Evolutionary conservation across 495 filamentous ascomycete species (phyloP), one percentile per base, ranked within the genome.

Genomic region (Extremus antarcticus): DNA sequence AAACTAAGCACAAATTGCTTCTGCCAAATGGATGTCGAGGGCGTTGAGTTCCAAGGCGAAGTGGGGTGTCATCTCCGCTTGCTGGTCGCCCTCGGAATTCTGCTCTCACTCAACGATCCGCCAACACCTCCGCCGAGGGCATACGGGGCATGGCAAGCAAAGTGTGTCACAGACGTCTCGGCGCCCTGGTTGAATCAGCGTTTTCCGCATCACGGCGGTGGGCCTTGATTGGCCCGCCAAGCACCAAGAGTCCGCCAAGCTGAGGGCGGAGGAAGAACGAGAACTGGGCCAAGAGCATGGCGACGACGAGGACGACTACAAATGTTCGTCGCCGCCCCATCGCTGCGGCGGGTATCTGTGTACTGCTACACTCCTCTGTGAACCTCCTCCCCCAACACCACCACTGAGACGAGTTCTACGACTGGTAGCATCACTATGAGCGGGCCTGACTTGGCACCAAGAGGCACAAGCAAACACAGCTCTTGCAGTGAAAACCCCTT

Each of bases 261-360:
- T 7, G 35, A 35, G 29, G 29, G 29, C 29, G 29, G 29, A 35
- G 29, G 29, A 35, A 13, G 29, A 35, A 4, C 29, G 29, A 35
- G 29, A 35, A n/a, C n/a, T n/a, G 29, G 23, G 48, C 55, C 55
- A 57, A 57, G 55, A 16, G 50, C 55, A 49, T 49, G 55, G 55
- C 55, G 49, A 57, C 45, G 48, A 53, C 11, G 55, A 45, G 41
- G 41, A 45, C 41, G 29, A 9, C 41, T 45, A 45, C 41, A 9
- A 9, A 45, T 45, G 41, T n/a, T 21, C 19, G 15, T 21, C 41
- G 41, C 41, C 41, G 41, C 41, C 41, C 41, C 19, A 9, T n/a
- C 19, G 41, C 41, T 45, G 8, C 19, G 41, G 41, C 16, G 19
- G 41, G 41, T 45, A 45, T 17, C 19, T 45, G 41, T 45, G 29